Base-by-base conservation (phyloP, 78 protist species). In the Dictyostelium discoideum region DNA sequence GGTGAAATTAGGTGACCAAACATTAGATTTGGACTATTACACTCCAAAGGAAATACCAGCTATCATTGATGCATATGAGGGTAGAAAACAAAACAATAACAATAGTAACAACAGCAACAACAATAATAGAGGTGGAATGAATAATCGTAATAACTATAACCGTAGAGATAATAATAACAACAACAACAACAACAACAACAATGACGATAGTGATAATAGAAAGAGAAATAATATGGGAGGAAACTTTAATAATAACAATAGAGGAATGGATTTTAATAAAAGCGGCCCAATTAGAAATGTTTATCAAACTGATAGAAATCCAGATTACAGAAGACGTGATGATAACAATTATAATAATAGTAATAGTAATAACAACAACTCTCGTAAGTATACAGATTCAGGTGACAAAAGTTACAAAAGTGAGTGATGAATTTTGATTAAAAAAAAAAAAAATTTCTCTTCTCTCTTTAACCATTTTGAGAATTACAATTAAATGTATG, bases 1-100 rank as follows among this genome's bases (percentile, higher is more conserved):
- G 22, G 48, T 29, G 11, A 57, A 63, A 69, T 73, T 90, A 37
- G 1, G 40, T 16, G 95, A 77, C 29, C 95, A 90, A 73, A 48
- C 63, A 50, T 44, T 90, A 2, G 95, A 90, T 50, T 39, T 90
- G 11, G 67, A 37, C 39, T 74, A 82, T 40, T 90, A 85, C 24
- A 85, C 95, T 48, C 95, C 95, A 90, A 90, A 90, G 60, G 95
- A 90, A 50, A 20, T 29, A 7, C 89, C 95, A 48, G 88, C 95
- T n/a, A 90, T 90, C 40, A 90, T 90, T 82, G 95, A 90, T 90
- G 93, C 93, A 39, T 88, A 72, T 48, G 95, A 90, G 44, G 80
- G 80, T 40, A 50, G 92, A 39, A 57, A 65, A 46, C 18, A 54
- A 14, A 82, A 54, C 32, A 82, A 29, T 24, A 29, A 40, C 85